These are phyloP conservation scores for Pichia gijzeniarum DNA, from an alignment of 805 yeast genomes.

Conservation along the genomic window DNA sequence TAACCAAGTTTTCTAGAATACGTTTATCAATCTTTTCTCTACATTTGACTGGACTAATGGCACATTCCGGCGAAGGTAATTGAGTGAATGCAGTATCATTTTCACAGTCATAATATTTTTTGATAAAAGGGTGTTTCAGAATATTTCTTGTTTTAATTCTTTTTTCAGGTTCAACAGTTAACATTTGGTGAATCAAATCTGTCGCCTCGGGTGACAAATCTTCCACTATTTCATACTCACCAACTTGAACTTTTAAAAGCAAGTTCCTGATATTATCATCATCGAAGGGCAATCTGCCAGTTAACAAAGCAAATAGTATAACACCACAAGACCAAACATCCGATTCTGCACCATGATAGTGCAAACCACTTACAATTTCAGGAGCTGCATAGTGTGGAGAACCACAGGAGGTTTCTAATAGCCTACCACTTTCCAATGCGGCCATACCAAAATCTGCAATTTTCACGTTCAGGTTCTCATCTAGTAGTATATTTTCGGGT, in stretches of 20 bases:
- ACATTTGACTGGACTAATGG: constrained; percentile 40
- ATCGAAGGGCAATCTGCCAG: constrained; percentile 95
- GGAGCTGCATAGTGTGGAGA: constrained; percentile 99
- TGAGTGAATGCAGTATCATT: constrained; percentile 30
- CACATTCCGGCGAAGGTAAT: constrained; percentile 51
- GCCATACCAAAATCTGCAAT: constrained; percentile 99
- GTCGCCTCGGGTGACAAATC: constrained; percentile 78
- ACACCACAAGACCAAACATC: constrained; percentile 99
- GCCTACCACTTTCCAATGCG: constrained; percentile 73
- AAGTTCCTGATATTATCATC: constrained; percentile 89
- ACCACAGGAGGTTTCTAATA: constrained; percentile 93
- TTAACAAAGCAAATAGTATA: constrained; percentile 83
- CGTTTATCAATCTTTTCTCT: constrained; percentile 44
- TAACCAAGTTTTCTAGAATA: constrained; percentile 48
- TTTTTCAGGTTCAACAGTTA: constrained; percentile 71
- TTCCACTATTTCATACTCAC: constrained; percentile 76
- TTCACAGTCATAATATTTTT: constrained; percentile 56
- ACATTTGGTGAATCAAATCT: constrained; percentile 75
- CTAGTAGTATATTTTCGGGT: constrained; percentile 74
- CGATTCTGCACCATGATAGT: constrained; percentile 93
- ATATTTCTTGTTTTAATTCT: constrained; percentile 78
- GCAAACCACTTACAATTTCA: constrained; percentile 91
- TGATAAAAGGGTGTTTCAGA: constrained; percentile 71
- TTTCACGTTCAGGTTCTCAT: constrained; percentile 80
- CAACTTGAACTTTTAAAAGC: constrained; percentile 84